Base-by-base conservation (phyloP, 306 rosid species). In the Inga laurina region DNA sequence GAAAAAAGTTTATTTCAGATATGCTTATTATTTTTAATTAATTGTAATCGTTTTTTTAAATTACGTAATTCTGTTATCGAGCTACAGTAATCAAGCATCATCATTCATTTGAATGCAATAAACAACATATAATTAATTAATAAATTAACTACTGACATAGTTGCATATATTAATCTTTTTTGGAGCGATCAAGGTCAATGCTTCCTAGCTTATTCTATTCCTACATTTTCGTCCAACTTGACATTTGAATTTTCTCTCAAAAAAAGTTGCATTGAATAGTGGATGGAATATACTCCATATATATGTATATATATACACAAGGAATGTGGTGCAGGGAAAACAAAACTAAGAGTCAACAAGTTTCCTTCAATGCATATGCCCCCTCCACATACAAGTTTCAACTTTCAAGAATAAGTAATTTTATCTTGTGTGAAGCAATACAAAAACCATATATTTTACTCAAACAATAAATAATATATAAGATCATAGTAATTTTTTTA, bases 181-280 rank as follows among this genome's bases (percentile, higher is more conserved):
- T 65, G 69, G 72, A 66, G 44, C 12, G 11, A 52, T 52, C 59
- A 52, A 66, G 72, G 72, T 66, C 44, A 66, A 34, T 66, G 72
- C 72, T 14, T 32, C 44, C n/a, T 14, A 49, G 2, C 56, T 66
- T 14, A 34, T 34, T 65, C 3, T 16, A 65, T 66, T 66, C n/a
- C 11, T 34, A 32, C 19, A 4, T 66, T 1, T 49, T 32, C n/a
- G 59, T 49, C 56, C 19, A 49, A 49, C 21, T 49, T 49, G 56
- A 49, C 56, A 15, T 15, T 45, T 45, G 48, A 45, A 46, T 46
- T 46, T 12, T 14, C 16, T 46, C 52, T 46, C 16, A 46, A 46
- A 46, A 46, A 12, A 12, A 46, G 52, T 46, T 46, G 52, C 52
- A 46, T 13, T 45, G 11, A 10, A 45, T 10, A 10, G 48, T 2